These are phyloP conservation scores for Phaffia rhodozyma DNA, from an alignment of 1,284 basidiomycete genomes.

Conservation along the genomic window DNA sequence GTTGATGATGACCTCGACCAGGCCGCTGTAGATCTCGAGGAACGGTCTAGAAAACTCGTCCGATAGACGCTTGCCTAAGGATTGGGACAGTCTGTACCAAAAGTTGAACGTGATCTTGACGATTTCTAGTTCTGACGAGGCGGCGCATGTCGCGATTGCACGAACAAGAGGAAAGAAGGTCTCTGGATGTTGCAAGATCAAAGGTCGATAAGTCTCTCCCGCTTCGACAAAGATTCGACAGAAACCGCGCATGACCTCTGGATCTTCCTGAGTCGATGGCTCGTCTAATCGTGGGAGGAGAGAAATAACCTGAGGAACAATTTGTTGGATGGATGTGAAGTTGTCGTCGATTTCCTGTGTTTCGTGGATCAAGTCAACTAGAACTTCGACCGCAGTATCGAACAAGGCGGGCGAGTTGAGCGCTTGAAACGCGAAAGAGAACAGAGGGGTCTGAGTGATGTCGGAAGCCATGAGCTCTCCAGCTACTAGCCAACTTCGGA, in stretches of 20 bases:
- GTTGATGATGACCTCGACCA: conserved; percentile 76
- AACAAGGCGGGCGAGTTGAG: conserved; percentile 76
- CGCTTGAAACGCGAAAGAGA: conserved; percentile 70
- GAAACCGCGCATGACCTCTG: conserved; percentile 79
- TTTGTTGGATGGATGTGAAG: conserved; percentile 71
- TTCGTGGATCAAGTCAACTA: conserved; percentile 94
- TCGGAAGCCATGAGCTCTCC: conserved; percentile 63
- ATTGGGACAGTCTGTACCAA: conserved; percentile 86
- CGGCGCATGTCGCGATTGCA: conserved; percentile 86
- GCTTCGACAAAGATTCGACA: conserved; percentile 90
- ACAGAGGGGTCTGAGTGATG: conserved; percentile 69
- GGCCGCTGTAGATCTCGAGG: conserved; percentile 63
- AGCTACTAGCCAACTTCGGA: conserved; percentile 76
- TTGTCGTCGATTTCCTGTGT: conserved; percentile 96
- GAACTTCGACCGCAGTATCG: conserved; percentile 78
- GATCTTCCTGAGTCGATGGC: conserved; percentile 49
- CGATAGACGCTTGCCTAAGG: conserved; percentile 49
- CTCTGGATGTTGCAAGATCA: conserved; percentile 80
- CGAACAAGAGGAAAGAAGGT: conserved; percentile 89
- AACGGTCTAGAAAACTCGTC: conserved; percentile 43
- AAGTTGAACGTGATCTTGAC: conserved; percentile 97
- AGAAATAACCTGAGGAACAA: conserved; percentile 69
- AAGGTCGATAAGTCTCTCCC: conserved; percentile 82
- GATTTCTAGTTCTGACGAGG: conserved; percentile 87
- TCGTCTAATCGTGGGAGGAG: conserved; percentile 53